These are phyloP conservation scores for Leccinellum albellum DNA, from an alignment of 768 basidiomycete genomes.

Conservation along the genomic window DNA sequence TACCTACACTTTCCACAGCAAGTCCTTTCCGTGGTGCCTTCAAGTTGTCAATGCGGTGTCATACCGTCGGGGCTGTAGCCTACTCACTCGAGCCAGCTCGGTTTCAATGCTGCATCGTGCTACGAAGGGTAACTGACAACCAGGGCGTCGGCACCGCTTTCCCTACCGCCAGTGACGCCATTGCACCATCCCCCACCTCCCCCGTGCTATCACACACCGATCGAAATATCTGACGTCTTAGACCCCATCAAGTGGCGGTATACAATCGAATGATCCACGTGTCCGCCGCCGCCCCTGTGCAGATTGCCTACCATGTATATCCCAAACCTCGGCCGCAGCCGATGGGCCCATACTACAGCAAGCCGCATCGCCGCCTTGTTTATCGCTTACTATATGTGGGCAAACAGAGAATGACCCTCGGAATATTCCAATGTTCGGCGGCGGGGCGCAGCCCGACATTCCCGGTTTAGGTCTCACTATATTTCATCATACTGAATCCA, in stretches of 20 bases:
- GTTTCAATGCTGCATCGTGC: not conserved
- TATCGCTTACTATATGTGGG: not conserved
- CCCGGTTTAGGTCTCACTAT: conserved; percentile 1
- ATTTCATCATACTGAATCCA: not conserved
- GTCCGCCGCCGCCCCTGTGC: not conserved
- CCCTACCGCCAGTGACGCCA: not conserved
- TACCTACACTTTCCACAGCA: not conserved
- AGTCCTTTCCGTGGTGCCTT: not conserved
- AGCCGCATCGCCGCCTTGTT: conserved; percentile 11
- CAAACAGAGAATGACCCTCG: not conserved
- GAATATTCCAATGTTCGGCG: conserved; percentile 2
- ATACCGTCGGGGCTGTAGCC: not conserved
- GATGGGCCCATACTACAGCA: conserved; percentile 21
- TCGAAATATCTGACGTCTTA: not conserved
- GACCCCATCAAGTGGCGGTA: not conserved
- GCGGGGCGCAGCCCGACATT: not conserved
- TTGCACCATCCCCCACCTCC: not conserved
- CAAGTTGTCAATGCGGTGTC: not conserved
- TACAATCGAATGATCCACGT: not conserved
- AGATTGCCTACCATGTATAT: not conserved
- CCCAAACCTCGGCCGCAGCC: not conserved
- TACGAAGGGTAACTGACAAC: not conserved
- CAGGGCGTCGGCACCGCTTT: not conserved
- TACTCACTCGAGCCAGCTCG: not conserved
- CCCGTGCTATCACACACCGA: not conserved